A percentile compares a stretch with the other conserved stretches of the same genome.
Conservation (phyloP, 148 eudicot species). For the Cornus controversa region DNA sequence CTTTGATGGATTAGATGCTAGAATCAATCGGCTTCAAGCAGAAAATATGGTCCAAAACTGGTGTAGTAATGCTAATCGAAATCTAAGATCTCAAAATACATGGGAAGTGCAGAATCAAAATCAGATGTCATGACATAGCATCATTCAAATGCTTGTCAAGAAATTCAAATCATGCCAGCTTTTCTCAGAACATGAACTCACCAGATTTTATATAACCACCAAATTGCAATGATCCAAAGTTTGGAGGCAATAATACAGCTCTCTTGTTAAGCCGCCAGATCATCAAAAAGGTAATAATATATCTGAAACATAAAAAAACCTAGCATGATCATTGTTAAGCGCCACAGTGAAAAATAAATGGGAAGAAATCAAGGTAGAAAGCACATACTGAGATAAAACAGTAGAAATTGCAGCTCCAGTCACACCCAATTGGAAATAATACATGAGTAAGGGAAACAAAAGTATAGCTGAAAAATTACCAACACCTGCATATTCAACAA, state of each 20-base stretch:
- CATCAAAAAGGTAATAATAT: conserved; percentile 71
- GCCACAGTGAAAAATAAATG: neutral
- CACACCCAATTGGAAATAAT: conserved; percentile 67
- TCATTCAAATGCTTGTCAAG: neutral
- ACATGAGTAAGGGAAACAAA: conserved; percentile 74
- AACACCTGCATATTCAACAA: conserved; percentile 52
- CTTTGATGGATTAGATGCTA: neutral
- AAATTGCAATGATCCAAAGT: conserved; percentile 64
- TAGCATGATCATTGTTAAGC: conserved; percentile 9
- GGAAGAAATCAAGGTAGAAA: conserved; percentile 8
- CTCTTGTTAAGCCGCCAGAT: conserved; percentile 66
- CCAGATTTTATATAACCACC: conserved; percentile 87
- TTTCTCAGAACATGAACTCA: conserved; percentile 25
- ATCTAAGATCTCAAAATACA: neutral
- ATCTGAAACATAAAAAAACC: conserved; percentile 39
- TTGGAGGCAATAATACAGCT: conserved; percentile 76
- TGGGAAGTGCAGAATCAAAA: neutral
- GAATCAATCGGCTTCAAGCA: neutral
- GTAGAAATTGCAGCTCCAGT: conserved; percentile 90
- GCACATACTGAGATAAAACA: conserved; percentile 84
- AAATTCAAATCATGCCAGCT: neutral
- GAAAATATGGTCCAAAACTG: neutral
- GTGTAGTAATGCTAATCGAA: neutral
- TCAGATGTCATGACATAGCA: neutral
- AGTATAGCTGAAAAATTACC: conserved; percentile 77